phyloP scores from a whole-genome alignment of 2,329 filamentous ascomycete genomes.

The Ophiostoma pallidulum region DNA sequence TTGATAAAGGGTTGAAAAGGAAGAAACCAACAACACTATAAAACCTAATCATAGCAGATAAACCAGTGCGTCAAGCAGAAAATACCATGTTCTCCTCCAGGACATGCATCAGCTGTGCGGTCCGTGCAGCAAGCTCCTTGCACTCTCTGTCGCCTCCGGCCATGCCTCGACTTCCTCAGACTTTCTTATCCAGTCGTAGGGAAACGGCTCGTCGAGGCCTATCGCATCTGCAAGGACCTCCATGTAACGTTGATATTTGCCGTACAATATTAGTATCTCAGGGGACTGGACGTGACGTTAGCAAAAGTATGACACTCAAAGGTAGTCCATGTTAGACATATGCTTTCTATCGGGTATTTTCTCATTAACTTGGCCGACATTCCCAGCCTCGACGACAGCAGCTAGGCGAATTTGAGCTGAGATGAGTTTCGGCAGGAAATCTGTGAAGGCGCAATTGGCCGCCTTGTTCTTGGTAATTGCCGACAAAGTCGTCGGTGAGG shows the following conservation, averaged over 20 bases:
- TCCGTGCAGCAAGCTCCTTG: neutral
- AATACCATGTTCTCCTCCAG: neutral
- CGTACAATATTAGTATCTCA: slow-evolving; percentile 1
- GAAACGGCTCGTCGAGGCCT: neutral
- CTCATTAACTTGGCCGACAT: neutral
- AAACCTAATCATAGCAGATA: too few species aligned
- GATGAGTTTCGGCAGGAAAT: slow-evolving; percentile 4
- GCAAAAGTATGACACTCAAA: too few species aligned
- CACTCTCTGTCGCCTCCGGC: slow-evolving; percentile 2
- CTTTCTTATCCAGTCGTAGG: neutral
- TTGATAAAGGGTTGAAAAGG: too few species aligned
- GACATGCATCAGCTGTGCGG: slow-evolving; percentile 1
- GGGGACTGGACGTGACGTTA: neutral
- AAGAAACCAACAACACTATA: too few species aligned
- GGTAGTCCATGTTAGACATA: too few species aligned
- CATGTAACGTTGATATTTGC: neutral
- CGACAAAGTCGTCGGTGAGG: neutral
- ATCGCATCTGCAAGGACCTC: neutral
- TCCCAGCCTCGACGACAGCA: neutral
- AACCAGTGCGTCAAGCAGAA: too few species aligned
- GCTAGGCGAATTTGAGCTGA: slow-evolving; percentile 1
- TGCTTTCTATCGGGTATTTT: neutral
- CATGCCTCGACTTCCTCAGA: neutral
- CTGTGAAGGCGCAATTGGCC: neutral
- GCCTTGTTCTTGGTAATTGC: neutral